phyloP scores from a whole-genome alignment of 176 grass and related monocot genomes.

The bread wheat (Triticum aestivum) region IWGSC_CS_RefSeq_v2.1 NC_057801.1:812279884-812280383 shows the following conservation, averaged over 20 bases:
- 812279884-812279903: conserved; percentile 22
- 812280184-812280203: conserved; percentile 32
- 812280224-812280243: conserved; percentile 31
- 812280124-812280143: conserved; percentile 21
- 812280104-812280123: conserved; percentile 43
- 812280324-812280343: conserved; percentile 28
- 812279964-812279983: not conserved
- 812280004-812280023: conserved; percentile 33
- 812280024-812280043: conserved; percentile 47
- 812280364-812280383: conserved; percentile 20
- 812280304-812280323: conserved; percentile 35
- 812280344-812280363: conserved; percentile 45
- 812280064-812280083: conserved; percentile 50
- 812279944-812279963: conserved; percentile 54
- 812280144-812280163: not conserved
- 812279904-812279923: conserved; percentile 38
- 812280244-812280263: conserved; percentile 25
- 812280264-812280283: conserved; percentile 36
- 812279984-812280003: conserved; percentile 26
- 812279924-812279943: conserved; percentile 50
- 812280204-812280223: conserved; percentile 32
- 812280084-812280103: conserved; percentile 49
- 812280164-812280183: not conserved
- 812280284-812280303: conserved; percentile 42
- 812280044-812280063: conserved; percentile 51